These are phyloP conservation scores for Penicillium goetzii DNA, from an alignment of 495 filamentous ascomycete genomes.

Conservation along the genomic window DNA sequence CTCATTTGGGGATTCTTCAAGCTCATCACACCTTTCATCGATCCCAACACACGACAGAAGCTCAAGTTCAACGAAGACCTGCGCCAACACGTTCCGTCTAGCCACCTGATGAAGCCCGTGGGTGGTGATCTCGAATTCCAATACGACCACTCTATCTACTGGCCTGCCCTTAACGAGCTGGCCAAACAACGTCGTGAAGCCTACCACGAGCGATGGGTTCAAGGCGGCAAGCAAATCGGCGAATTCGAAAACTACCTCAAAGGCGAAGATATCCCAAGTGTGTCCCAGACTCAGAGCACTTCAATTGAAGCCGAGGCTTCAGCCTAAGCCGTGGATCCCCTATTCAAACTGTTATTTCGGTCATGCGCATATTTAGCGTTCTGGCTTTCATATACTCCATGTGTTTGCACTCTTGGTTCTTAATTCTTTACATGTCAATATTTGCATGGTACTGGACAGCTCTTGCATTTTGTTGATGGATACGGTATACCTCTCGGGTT, in stretches of 20 bases:
- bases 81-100: slow-evolving; percentile 70
- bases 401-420: background rate
- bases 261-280: slow-evolving; percentile 56
- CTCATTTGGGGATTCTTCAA: slow-evolving; percentile 91
- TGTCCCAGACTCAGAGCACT: slow-evolving; percentile 29
- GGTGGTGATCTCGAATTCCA: slow-evolving; percentile 70
- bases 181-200: slow-evolving; percentile 62
- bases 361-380: slow-evolving; percentile 8
- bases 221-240: slow-evolving; percentile 76
- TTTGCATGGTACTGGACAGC: background rate
- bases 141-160: slow-evolving; percentile 87
- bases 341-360: background rate
- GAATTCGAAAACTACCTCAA: slow-evolving; percentile 82
- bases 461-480: slow-evolving; percentile 7
- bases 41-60: slow-evolving; percentile 87
- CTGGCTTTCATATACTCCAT: slow-evolving; percentile 7
- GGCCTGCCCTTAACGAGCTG: slow-evolving; percentile 78
- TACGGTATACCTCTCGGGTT: background rate
- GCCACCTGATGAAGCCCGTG: slow-evolving; percentile 71
- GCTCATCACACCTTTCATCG: slow-evolving; percentile 92
- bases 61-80: slow-evolving; percentile 94
- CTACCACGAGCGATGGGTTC: slow-evolving; percentile 71
- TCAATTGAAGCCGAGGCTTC: slow-evolving; percentile 1
- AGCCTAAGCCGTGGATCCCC: background rate
- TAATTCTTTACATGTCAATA: background rate